A percentile compares a stretch with the other conserved stretches of the same genome.
Evolutionary conservation across 129 eudicot species (phyloP).

Genomic region (Calendula officinalis): DNA sequence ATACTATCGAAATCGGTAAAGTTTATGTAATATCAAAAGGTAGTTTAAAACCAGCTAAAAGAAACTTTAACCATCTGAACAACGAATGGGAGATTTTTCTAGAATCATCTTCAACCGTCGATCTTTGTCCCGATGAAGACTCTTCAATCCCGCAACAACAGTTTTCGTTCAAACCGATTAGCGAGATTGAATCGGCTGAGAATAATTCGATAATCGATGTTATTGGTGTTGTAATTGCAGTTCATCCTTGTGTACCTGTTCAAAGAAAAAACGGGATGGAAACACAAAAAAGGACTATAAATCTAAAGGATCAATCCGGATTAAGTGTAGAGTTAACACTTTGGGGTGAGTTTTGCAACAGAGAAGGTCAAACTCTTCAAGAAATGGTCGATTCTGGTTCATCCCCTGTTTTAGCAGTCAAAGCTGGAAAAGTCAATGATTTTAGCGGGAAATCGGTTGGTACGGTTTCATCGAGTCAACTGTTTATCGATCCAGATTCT

Average conservation of each 20-base stretch:
- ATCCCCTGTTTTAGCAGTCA: slow-evolving; percentile 81
- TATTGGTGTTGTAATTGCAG: slow-evolving; percentile 70
- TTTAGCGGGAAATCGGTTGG: slow-evolving; percentile 85
- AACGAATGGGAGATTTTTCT: slow-evolving; percentile 93
- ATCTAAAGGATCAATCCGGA: slow-evolving; percentile 79
- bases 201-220: slow-evolving; percentile 75
- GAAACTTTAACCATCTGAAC: slow-evolving; percentile 82
- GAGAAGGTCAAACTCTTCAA: slow-evolving; percentile 86
- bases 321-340: slow-evolving; percentile 78
- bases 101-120: slow-evolving; percentile 73
- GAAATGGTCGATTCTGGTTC: slow-evolving; percentile 60
- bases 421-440: slow-evolving; percentile 86
- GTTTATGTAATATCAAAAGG: slow-evolving; percentile 94
- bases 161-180: slow-evolving; percentile 72
- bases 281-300: slow-evolving; percentile 81
- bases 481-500: slow-evolving; percentile 78
- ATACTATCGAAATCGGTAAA: slow-evolving; percentile 69
- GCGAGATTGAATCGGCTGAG: slow-evolving; percentile 75
- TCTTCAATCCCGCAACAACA: slow-evolving; percentile 85
- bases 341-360: slow-evolving; percentile 96
- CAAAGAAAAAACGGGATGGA: slow-evolving; percentile 94
- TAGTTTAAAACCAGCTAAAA: slow-evolving; percentile 87
- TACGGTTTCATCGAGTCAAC: slow-evolving; percentile 84
- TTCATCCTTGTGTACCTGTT: slow-evolving; percentile 83
- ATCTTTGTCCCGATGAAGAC: slow-evolving; percentile 91